Conservation (phyloP, 345 rosid species). For the Aethionema arabicum region DNA sequence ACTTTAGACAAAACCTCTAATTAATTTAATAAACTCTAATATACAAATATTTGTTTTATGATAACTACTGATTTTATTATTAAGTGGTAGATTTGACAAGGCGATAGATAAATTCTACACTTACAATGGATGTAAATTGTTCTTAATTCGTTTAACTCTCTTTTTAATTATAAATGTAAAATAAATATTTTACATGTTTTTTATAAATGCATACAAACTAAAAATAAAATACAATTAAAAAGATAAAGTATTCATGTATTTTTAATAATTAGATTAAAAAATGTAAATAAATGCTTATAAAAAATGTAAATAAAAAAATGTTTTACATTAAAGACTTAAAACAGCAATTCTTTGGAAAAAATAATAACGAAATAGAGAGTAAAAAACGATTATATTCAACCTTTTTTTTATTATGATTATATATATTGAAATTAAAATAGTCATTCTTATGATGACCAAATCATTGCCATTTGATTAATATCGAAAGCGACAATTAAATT, state of each 20-base stretch:
- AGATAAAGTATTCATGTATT: too few relatives aligned
- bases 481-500: constrained; percentile 17
- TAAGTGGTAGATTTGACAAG: constrained; percentile 1
- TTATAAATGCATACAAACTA: too few relatives aligned
- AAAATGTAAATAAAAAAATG: too few relatives aligned
- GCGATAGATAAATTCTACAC: neutral
- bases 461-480: constrained; percentile 24
- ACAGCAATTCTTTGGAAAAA: neutral
- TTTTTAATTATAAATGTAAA: constrained; percentile 14
- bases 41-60: too few relatives aligned
- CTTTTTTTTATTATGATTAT: constrained; percentile 13
- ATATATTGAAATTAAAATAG: neutral
- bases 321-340: too few relatives aligned
- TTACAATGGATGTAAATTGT: neutral
- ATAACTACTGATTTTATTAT: neutral
- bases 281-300: too few relatives aligned
- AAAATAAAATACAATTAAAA: too few relatives aligned
- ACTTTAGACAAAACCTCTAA: too few relatives aligned
- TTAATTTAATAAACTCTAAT: too few relatives aligned
- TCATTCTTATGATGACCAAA: constrained; percentile 33
- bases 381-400: constrained; percentile 2
- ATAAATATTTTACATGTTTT: too few relatives aligned
- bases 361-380: neutral
- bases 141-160: neutral
- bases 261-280: too few relatives aligned